Evolutionary conservation across 2,329 filamentous ascomycete species (phyloP), one percentile per base, ranked within the genome.

Genomic region (Colletotrichum trifolii): DNA sequence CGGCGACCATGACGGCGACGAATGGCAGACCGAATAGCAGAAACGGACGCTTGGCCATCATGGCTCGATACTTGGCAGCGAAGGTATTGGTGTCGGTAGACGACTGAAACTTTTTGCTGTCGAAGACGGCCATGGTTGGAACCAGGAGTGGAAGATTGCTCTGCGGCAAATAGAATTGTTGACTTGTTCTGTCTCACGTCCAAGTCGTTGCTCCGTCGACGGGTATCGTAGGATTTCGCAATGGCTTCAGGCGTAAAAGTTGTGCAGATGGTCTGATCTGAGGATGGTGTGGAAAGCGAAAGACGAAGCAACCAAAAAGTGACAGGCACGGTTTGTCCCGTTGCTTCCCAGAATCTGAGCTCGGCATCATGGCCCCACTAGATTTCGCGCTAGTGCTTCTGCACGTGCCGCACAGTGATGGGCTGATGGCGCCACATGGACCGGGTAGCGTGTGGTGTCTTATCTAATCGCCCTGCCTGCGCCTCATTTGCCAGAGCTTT

Each of bases 21-120:
- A 99, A 99, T 1, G 96, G 96, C 4, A 99, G 85, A 2, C 96
- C 96, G 76, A 99, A 99, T 68, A 97, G 87, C 35, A 94, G 82
- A 77, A 99, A 99, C 1, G 96, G 96, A 72, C 92, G 93, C 73
- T 86, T 90, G 64, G 87, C 84, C 70, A 99, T 87, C 65, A 87
- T 78, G 38, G 86, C 82, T 63, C 96, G 92, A 82, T 99, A 99
- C 67, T 84, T 84, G 63, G 90, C 86, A 54, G 91, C 92, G 71
- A 97, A 80, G 10, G 86, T 87, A 77, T 89, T 89, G 68, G 87
- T 80, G 67, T 93, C 86, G 65, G 88, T 84, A 39, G 90, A 78
- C 45, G 88, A 81, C 68, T 89, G 89, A 78, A 91, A 97, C 67
- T 88, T 90, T 71, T 92, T 93, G 68, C 81, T 86, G 68, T 83